These are phyloP conservation scores for Rhinocladiella similis DNA, from an alignment of 2,329 filamentous ascomycete species.

Conservation along the genomic window DNA sequence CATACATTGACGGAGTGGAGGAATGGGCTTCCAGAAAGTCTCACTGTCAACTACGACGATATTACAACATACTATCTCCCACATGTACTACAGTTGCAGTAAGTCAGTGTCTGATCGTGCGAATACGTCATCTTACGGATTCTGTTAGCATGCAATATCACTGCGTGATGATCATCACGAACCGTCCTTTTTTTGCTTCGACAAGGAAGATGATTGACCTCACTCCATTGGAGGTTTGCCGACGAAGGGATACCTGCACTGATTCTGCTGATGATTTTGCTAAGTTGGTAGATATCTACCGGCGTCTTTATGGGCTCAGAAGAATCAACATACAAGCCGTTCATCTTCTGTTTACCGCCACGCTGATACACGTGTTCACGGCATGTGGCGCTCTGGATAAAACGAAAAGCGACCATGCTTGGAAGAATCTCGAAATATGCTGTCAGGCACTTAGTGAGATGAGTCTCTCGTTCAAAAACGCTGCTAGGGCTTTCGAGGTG, in stretches of 20 bases:
- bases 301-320: conserved; percentile 18
- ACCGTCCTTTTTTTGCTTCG: conserved; percentile 24
- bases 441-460: conserved; percentile 26
- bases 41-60: conserved; percentile 12
- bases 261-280: conserved; percentile 16
- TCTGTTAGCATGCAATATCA: conserved; percentile 26
- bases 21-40: conserved; percentile 9
- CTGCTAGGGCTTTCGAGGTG: conserved; percentile 23
- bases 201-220: conserved; percentile 15
- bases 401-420: conserved; percentile 15
- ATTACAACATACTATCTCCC: conserved; percentile 14
- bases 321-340: conserved; percentile 27
- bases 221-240: conserved; percentile 5
- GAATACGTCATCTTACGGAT: neutral
- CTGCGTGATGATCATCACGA: conserved; percentile 22
- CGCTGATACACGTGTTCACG: conserved; percentile 25
- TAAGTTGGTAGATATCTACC: conserved; percentile 19
- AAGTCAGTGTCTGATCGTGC: neutral
- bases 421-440: conserved; percentile 24
- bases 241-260: conserved; percentile 11
- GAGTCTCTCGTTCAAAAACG: conserved; percentile 24
- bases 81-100: conserved; percentile 23
- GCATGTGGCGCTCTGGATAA: conserved; percentile 18
- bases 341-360: conserved; percentile 27
- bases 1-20: conserved; percentile 8